Percentiles rank a stretch among this genome's conserved stretches.
These are phyloP conservation scores for Balakata baccata DNA, from an alignment of 345 rosid species.

Conservation along the genomic window DNA sequence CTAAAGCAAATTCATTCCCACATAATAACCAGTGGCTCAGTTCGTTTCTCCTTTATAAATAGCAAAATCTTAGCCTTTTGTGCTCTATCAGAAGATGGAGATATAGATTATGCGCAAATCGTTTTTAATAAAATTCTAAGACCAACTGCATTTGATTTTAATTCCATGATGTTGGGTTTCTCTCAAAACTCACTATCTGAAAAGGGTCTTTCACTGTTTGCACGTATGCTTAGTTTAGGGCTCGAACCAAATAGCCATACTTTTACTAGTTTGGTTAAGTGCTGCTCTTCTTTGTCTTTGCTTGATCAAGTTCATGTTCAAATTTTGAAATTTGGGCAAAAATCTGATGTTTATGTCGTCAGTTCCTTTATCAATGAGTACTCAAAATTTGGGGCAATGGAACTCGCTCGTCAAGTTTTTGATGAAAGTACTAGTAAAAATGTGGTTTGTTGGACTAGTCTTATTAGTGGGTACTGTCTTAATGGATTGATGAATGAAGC, in stretches of 20 bases:
- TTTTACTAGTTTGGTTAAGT: constrained; percentile 26
- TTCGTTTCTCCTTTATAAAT: constrained; percentile 23
- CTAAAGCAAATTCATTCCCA: constrained; percentile 39
- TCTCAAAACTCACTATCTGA: constrained; percentile 10
- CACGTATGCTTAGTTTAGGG: constrained; percentile 21
- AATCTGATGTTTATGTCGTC: constrained; percentile 20
- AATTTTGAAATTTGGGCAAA: constrained; percentile 27
- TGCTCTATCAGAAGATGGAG: constrained; percentile 20
- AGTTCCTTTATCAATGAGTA: constrained; percentile 27
- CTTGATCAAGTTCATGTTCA: constrained; percentile 26
- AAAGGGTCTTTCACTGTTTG: constrained; percentile 25
- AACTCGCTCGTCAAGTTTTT: constrained; percentile 21
- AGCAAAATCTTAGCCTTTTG: constrained; percentile 35
- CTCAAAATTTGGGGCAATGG: constrained; percentile 22
- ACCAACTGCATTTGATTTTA: constrained; percentile 26
- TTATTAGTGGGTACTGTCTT: constrained; percentile 20
- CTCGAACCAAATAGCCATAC: constrained; percentile 25
- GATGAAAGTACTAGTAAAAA: constrained; percentile 18
- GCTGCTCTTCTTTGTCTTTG: constrained; percentile 18
- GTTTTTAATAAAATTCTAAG: constrained; percentile 26
- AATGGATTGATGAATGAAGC: constrained; percentile 28
- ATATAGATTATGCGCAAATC: constrained; percentile 19
- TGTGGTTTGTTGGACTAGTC: constrained; percentile 34
- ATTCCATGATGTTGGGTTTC: constrained; percentile 35
- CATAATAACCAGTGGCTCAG: constrained; percentile 20